Evolutionary conservation across 345 rosid species (phyloP).

Genomic region (Barbarea vulgaris): DNA sequence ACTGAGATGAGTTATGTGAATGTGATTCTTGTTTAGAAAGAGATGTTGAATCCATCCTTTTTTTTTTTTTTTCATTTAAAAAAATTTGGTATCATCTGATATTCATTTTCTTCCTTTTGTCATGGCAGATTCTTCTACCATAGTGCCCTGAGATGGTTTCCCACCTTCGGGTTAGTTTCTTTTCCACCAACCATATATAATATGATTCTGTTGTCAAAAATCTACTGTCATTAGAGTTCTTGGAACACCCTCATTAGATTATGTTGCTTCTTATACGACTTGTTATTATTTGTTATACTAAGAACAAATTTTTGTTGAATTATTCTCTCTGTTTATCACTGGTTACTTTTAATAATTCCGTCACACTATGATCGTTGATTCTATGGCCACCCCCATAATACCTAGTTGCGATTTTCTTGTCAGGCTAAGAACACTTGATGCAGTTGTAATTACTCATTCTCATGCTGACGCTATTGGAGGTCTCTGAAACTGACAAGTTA

Average conservation of each 20-base stretch:
- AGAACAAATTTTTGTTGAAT: background rate
- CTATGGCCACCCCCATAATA: conserved; percentile 38
- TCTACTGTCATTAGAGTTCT: background rate
- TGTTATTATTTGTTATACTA: background rate
- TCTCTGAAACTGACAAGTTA: conserved; percentile 60
- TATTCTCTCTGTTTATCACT: background rate
- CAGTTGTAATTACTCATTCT: conserved; percentile 96
- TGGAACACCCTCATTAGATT: conserved; percentile 2
- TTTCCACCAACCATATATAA: background rate
- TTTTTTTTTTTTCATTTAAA: background rate
- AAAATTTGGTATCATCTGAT: background rate
- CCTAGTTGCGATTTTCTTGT: conserved; percentile 56
- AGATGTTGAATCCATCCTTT: background rate
- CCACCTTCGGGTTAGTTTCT: conserved; percentile 69
- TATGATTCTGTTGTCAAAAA: background rate
- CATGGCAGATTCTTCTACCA: conserved; percentile 89
- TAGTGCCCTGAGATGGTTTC: conserved; percentile 89
- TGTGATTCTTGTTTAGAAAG: background rate
- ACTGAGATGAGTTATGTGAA: background rate
- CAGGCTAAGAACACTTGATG: conserved; percentile 99
- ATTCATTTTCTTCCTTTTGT: background rate
- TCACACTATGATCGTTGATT: background rate
- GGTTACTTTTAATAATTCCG: background rate
- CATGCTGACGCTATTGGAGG: conserved; percentile 99
- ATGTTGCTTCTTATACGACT: background rate